Evolutionary conservation across 257 asterid species (phyloP).

Genomic region (Asclepias syriaca): DNA sequence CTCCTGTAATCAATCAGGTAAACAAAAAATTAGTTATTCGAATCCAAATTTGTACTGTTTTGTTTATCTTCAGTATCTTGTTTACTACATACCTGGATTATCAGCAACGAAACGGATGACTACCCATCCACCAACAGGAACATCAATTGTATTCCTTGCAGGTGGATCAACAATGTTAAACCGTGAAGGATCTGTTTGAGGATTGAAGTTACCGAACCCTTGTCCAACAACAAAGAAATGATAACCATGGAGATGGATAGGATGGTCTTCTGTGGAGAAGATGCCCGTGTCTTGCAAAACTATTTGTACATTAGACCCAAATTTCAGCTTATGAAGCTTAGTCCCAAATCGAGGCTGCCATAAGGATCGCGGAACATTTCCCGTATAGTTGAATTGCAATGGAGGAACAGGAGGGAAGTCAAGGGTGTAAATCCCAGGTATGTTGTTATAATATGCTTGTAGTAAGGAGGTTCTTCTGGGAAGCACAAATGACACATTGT

Average conservation of each 20-base stretch:
- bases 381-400: conserved; percentile 27
- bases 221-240: conserved; percentile 25
- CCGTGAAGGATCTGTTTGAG: conserved; percentile 22
- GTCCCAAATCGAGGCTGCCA: conserved; percentile 29
- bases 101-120: conserved; percentile 34
- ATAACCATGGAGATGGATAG: conserved; percentile 37
- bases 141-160: conserved; percentile 25
- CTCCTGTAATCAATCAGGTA: conserved; percentile 23
- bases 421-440: conserved; percentile 27
- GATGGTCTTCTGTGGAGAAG: conserved; percentile 29
- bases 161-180: conserved; percentile 38
- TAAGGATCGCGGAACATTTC: conserved; percentile 24
- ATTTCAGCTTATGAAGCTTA: conserved; percentile 24
- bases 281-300: conserved; percentile 32
- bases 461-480: conserved; percentile 37
- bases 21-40: not conserved
- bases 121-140: conserved; percentile 36
- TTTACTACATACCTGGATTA: conserved; percentile 28
- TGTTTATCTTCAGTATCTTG: not conserved
- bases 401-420: conserved; percentile 35
- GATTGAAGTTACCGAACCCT: conserved; percentile 33
- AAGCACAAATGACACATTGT: conserved; percentile 39
- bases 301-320: conserved; percentile 25
- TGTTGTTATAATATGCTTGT: conserved; percentile 35
- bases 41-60: not conserved